Base-by-base conservation (phyloP, 768 basidiomycete genomes). In the Collybia nuda region DNA sequence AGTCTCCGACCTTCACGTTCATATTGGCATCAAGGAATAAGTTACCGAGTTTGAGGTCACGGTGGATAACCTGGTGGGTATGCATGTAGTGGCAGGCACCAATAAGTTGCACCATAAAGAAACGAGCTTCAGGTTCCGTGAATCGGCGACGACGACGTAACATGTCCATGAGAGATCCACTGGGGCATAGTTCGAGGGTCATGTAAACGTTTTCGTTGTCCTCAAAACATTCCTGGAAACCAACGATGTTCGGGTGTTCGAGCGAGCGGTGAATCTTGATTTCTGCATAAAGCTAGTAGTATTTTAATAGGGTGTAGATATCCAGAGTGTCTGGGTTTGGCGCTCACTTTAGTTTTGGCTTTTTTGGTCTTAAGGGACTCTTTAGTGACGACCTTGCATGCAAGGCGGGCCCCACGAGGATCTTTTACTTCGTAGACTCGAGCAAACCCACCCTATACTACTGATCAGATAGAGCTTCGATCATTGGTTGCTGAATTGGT, bases 51-150 rank as follows among this genome's bases (percentile, higher is more conserved):
- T 98, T 99, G 52, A 99, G 80, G 67, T 99, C 96, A 23, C 96
- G 89, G 68, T 98, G 96, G 64, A 99, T 99, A 62, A 99, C 92
- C 58, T 94, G 92, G 63, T 94, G 88, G 23, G 81, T 80, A 67
- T 98, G 96, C 94, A 99, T 96, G 75, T 98, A 98, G 61, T 93
- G 85, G 68, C 93, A 96, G 2, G 96, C 95, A 18, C 93, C 93
- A 62, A 97, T 88, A 56, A 98, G 82, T 64, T 99, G 96, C 5
- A 97, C 80, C 74, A 97, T 82, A 73, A 90, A 95, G 72, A 86
- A 94, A 12, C 96, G 87, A 1, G 91, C 81, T 67, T 98, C 96
- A 2, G 92, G 89, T 65, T 98, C 97, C 14, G 88, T 86, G 69
- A 94, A 90, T 23, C 91, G 85, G 37, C 86, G 81, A 2, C 94